These are phyloP conservation scores for Claviceps spartinae DNA, from an alignment of 2,329 filamentous ascomycete species.

Conservation along the genomic window DNA sequence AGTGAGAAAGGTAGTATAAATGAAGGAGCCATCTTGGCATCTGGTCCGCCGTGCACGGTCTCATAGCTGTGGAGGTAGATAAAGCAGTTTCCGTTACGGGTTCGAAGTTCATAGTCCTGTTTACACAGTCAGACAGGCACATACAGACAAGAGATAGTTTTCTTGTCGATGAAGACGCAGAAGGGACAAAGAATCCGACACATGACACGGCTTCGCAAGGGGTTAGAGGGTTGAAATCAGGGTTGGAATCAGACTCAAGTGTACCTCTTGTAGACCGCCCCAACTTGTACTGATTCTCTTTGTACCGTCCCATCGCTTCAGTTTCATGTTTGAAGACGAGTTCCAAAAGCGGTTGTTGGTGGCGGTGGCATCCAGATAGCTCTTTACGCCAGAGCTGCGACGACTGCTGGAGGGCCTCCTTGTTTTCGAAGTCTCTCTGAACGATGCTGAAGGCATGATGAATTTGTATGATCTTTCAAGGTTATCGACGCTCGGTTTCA, in stretches of 20 bases:
- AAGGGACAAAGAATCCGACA: neutral
- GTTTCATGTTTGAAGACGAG: neutral
- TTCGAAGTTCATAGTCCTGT: slow-evolving; percentile 62
- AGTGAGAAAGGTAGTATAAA: slow-evolving; percentile 50
- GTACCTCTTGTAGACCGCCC: slow-evolving; percentile 6
- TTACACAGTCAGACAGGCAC: neutral
- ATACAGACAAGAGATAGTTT: neutral
- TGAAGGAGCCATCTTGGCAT: slow-evolving; percentile 45
- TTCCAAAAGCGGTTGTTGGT: neutral
- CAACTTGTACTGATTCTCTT: slow-evolving; percentile 4
- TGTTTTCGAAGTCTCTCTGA: neutral
- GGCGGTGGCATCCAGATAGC: neutral
- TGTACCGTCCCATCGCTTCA: slow-evolving; percentile 9
- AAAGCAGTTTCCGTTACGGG: slow-evolving; percentile 51
- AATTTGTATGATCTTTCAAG: neutral
- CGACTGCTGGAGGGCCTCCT: neutral
- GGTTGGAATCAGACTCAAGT: neutral
- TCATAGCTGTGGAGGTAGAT: slow-evolving; percentile 46
- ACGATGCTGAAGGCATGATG: neutral
- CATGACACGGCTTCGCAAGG: neutral
- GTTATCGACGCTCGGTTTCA: neutral
- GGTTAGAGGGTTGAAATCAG: neutral
- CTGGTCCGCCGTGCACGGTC: slow-evolving; percentile 37
- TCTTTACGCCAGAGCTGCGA: neutral
- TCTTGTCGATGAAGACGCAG: neutral